These are phyloP conservation scores for Pleurotus citrinopileatus DNA, from an alignment of 768 basidiomycete genomes.

Conservation along the genomic window DNA sequence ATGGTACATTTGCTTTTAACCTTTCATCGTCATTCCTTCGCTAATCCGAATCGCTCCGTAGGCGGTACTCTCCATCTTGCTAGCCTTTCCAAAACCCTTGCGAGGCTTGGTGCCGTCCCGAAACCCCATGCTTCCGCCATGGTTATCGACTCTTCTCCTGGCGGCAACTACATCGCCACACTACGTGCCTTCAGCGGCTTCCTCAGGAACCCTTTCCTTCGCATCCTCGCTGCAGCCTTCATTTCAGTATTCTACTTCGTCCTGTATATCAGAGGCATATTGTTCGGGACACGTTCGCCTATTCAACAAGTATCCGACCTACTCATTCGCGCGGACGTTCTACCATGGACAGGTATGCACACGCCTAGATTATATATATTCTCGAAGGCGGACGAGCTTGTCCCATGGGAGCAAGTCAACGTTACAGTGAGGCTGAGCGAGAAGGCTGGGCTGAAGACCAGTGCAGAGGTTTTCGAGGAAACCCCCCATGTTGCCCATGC, in stretches of 20 bases:
- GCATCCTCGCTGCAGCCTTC: conserved; percentile 19
- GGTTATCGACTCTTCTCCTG: conserved; percentile 47
- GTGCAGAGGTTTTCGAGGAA: conserved; percentile 33
- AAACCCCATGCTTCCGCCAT: conserved; percentile 23
- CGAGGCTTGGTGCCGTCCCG: conserved; percentile 11
- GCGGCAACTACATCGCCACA: conserved; percentile 24
- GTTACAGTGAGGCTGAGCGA: conserved; percentile 30
- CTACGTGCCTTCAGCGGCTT: conserved; percentile 29
- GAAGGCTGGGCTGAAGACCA: conserved; percentile 30
- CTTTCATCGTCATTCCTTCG: background rate
- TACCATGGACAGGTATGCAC: conserved; percentile 37
- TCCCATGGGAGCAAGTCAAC: conserved; percentile 33
- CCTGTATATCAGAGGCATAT: conserved; percentile 14
- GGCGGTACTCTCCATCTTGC: conserved; percentile 39
- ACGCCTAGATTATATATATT: conserved; percentile 45
- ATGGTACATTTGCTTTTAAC: conserved; percentile 29
- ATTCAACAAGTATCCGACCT: conserved; percentile 24
- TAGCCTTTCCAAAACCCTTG: conserved; percentile 30
- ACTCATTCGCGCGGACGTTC: conserved; percentile 24
- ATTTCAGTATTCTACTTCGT: conserved; percentile 27
- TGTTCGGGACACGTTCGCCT: conserved; percentile 22
- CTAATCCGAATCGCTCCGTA: conserved; percentile 15
- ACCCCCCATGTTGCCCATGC: conserved; percentile 47
- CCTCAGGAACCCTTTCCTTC: conserved; percentile 28
- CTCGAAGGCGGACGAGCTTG: conserved; percentile 39